Evolutionary conservation across 2,329 filamentous ascomycete species (phyloP), one percentile per base, ranked within the genome.

Genomic region (Zasmidium cellare): DNA sequence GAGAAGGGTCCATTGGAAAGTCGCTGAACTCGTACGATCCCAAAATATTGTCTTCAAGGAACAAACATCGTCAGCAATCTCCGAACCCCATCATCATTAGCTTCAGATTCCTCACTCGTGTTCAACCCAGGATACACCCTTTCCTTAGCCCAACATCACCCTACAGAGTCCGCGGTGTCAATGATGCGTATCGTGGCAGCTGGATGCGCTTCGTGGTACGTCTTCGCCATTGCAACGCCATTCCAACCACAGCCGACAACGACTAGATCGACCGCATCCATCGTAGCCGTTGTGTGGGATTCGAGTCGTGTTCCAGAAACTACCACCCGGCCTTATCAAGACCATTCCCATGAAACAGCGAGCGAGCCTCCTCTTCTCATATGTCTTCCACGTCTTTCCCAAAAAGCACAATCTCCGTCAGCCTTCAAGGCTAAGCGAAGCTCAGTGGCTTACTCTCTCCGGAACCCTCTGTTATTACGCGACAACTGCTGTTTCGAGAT

Each of bases 21-120:
- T 90, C 89, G 0, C 84, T 83, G 66, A 83, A 91, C 70, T 92
- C 87, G 64, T 86, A 89, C 0, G 84, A 87, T 1, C 88, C 88
- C 6, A 87, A 70, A 71, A 89, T 80, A 67, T 91, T 91, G 72
- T 92, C 35, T 41, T 28, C 11, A 41, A 92, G 14, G 28, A 31
- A 7, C n/a, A 5, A n/a, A 9, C n/a, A 16, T 9, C 35, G 35
- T 41, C n/a, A 41, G 7, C n/a, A 18, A 41, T 9, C 7, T 16
- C 7, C 35, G 35, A n/a, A n/a, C n/a, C 14, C 28, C 14, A 31
- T 41, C 16, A 9, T 41, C 16, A 9, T 14, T 6, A 16, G n/a
- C 12, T 41, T 5, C 12, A 41, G 16, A n/a, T 3, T 5, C 11
- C 35, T 16, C 16, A 41, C 35, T 55, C 53, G 84, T 85, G 66